Evolutionary conservation across 2,329 filamentous ascomycete genomes (phyloP).

Genomic region (Madurella fahalii): DNA sequence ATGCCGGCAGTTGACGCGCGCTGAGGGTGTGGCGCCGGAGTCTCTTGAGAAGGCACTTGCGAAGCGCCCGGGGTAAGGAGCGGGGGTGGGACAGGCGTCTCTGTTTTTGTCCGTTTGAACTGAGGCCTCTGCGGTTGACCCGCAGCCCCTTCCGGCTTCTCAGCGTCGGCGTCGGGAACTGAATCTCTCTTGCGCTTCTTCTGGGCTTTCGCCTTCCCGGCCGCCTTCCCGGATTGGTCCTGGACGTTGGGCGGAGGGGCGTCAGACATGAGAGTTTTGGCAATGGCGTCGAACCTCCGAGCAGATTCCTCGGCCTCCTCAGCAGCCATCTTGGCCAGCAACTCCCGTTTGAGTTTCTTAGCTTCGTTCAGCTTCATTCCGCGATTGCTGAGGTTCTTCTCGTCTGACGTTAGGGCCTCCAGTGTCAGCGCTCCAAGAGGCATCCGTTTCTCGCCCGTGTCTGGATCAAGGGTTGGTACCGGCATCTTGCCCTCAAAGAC

Average conservation of each 20-base stretch:
- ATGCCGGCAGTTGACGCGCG: constrained; percentile 15
- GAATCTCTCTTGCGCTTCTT: constrained; percentile 36
- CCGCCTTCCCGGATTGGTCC: constrained; percentile 18
- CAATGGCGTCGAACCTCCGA: constrained; percentile 31
- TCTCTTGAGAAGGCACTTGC: constrained; percentile 24
- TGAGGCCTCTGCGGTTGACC: constrained; percentile 23
- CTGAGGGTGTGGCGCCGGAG: constrained; percentile 18
- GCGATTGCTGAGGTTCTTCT: constrained; percentile 63
- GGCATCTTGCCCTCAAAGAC: constrained; percentile 50
- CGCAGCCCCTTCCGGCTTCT: constrained; percentile 26
- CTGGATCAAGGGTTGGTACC: constrained; percentile 42
- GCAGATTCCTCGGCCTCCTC: constrained; percentile 51
- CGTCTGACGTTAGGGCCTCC: constrained; percentile 53
- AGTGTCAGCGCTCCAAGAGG: constrained; percentile 58
- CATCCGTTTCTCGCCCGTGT: constrained; percentile 49
- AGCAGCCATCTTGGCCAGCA: constrained; percentile 56
- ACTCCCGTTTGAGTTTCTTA: constrained; percentile 68
- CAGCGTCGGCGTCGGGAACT: constrained; percentile 27
- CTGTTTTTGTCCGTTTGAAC: constrained; percentile 36
- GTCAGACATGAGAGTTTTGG: constrained; percentile 28
- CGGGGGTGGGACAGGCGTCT: constrained; percentile 37
- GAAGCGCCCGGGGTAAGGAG: constrained; percentile 24
- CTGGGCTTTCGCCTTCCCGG: constrained; percentile 23
- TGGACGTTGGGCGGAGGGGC: constrained; percentile 9
- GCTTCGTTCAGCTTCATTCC: constrained; percentile 77